Base-by-base conservation (phyloP, 1,284 basidiomycete species). In the Tilletia indica region DNA sequence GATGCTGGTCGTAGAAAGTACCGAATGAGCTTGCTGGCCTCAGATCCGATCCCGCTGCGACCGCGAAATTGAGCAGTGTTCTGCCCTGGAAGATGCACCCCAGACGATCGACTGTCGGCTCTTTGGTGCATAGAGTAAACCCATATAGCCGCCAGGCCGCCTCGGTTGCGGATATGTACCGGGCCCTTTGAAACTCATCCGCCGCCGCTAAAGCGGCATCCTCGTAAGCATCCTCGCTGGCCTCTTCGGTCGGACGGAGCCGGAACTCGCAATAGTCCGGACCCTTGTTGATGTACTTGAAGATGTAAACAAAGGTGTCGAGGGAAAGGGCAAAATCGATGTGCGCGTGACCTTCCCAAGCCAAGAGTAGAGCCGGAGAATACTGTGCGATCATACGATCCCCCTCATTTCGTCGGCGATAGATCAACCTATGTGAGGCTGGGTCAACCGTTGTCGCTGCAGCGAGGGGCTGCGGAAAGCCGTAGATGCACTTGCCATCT, bases 241-340 rank as follows among this genome's bases (percentile, higher is more conserved):
- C 14, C 12, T 49, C 48, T 12, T 12, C 12, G 48, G 14, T n/a
- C 12, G 48, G 48, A 14, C 48, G 48, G 12, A 49, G 12, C 14
- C 48, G 48, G n/a, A 14, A 49, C 14, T 49, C 48, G 48, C 48
- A 49, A 49, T 49, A 49, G 48, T 49, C 48, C 48, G 48, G 48
- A 49, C 48, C 48, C n/a, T 49, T 49, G 48, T 49, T 49, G 48
- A 49, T 49, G 48, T 49, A 49, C 48, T 49, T 49, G 48, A 49
- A 49, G 48, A 49, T 49, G 48, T 49, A 49, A n/a, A 49, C 48
- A 49, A 49, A 49, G 14, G 48, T 49, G 48, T 49, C 1, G 14
- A 49, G n/a, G n/a, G 48, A 49, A 12, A 49, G 48, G 14, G 48
- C 48, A 49, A 49, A 49, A 49, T 49, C 48, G 48, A 12, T n/a